Evolutionary conservation across 768 basidiomycete species (phyloP).

Genomic region (Pulveroboletus sp.): DNA sequence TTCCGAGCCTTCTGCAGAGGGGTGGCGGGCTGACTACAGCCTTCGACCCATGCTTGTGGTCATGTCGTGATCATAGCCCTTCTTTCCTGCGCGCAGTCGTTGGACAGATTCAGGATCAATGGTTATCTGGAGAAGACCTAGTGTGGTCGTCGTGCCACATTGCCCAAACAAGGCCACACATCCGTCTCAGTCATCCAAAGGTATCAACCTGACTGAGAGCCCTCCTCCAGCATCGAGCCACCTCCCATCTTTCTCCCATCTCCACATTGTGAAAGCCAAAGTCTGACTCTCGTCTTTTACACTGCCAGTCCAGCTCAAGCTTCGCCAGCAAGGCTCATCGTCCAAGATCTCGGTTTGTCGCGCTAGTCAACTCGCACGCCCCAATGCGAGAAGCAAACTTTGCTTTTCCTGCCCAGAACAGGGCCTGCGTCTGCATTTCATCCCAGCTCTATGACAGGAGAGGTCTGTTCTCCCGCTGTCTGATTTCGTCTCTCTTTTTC

Average conservation of each 20-base stretch:
- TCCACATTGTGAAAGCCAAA: not conserved
- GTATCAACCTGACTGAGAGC: slow-evolving; percentile 26
- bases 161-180: slow-evolving; percentile 27
- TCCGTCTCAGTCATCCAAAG: slow-evolving; percentile 27
- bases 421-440: slow-evolving; percentile 91
- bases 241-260: slow-evolving; percentile 12
- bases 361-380: slow-evolving; percentile 17
- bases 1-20: not conserved
- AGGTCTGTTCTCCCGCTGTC: slow-evolving; percentile 49
- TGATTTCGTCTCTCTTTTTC: not conserved
- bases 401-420: slow-evolving; percentile 89
- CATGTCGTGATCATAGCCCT: not conserved
- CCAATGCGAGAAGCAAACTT: slow-evolving; percentile 93
- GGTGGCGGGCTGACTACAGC: not conserved
- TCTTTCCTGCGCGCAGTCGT: not conserved
- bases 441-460: slow-evolving; percentile 92
- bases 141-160: slow-evolving; percentile 20
- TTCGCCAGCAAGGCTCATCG: slow-evolving; percentile 1
- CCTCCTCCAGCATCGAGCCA: slow-evolving; percentile 13
- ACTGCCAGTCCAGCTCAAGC: not conserved
- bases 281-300: not conserved
- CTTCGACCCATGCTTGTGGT: not conserved
- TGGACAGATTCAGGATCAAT: too few species aligned
- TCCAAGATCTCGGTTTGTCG: slow-evolving; percentile 18
- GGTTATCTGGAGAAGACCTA: too few species aligned